Percentiles rank a stretch among this genome's conserved stretches.
These are phyloP conservation scores for Rhizophagus sp. DNA, from an alignment of 192 early-diverging fungal genomes.

Conservation along the genomic window DNA sequence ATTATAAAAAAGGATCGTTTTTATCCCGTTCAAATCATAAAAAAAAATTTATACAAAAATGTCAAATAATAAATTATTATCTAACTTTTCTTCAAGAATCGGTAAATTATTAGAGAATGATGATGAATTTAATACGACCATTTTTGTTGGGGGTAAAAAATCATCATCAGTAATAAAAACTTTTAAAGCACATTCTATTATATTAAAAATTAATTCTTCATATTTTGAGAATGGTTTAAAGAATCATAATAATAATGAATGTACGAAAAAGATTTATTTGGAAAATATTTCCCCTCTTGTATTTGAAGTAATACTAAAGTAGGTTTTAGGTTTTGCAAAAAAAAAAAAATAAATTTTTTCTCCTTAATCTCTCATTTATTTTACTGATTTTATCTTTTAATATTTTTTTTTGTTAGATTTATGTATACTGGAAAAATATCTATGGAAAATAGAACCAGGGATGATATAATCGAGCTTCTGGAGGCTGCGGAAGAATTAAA, in stretches of 20 bases:
- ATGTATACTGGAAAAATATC: constrained; percentile 15
- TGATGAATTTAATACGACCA: constrained; percentile 14
- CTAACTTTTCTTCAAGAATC: background rate
- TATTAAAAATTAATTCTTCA: background rate
- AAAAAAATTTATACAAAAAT: constrained; percentile 24
- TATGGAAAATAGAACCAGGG: background rate
- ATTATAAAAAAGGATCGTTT: no score
- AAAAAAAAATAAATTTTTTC: no score
- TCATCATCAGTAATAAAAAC: background rate
- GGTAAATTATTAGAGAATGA: constrained; percentile 12
- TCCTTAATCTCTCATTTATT: background rate
- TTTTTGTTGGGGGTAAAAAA: background rate
- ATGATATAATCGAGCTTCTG: background rate
- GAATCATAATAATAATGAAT: background rate
- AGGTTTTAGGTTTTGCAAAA: background rate
- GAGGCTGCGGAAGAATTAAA: background rate
- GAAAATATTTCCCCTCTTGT: constrained; percentile 1
- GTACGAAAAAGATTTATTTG: background rate
- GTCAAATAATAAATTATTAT: constrained; percentile 4
- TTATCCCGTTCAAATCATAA: no score
- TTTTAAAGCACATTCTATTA: constrained; percentile 19
- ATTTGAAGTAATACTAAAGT: constrained; percentile 20
- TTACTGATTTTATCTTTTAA: background rate
- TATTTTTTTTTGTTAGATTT: background rate
- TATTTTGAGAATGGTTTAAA: background rate